Evolutionary conservation across 139 green algal species (phyloP), one percentile per base, ranked within the genome.

Genomic region (Auxenochlorella protothecoides): DNA sequence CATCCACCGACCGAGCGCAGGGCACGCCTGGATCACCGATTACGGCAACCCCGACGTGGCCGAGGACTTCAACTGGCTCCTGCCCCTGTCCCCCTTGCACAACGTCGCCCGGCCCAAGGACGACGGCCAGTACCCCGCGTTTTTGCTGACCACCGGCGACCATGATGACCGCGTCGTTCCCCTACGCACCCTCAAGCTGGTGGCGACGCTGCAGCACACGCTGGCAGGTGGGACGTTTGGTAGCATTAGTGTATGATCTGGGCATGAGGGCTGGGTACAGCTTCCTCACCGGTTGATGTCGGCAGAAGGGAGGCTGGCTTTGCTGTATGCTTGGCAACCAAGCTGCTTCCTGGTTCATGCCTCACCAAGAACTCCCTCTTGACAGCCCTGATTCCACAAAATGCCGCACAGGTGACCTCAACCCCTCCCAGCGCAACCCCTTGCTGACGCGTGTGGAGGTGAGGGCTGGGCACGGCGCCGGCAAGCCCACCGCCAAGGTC

Each of bases 401-500:
- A 44, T 44, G 52, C 51, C 54, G 3, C 8, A 68, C 70, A 65
- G 62, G 63, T 9, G 44, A 27, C 4, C 62, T 68, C 3, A 73
- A 72, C 12, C 69, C 52, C 4, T 57, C 78, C 10, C 92, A 97
- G 83, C 81, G 73, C 71, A 97, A 97, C 78, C 92, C 92, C 4
- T 78, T 97, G 55, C 63, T 97, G n/a, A 77, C 81, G 5, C 74
- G 92, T 2, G 81, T 97, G 13, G 90, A 98, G 72, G 84, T 91
- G 53, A 70, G 78, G 66, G 80, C 89, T 5, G 89, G 90, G 9
- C 92, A 97, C 71, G 92, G 92, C 4, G 87, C 88, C 4, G 93
- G 93, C 64, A 96, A 95, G 81, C 92, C 93, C 4, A 98, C 93
- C 0, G 59, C 79, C 10, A 98, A 97, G 78, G 73, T 96, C 59